Evolutionary conservation across 148 eudicot genomes (phyloP).

Genomic region (Fagopyrum esculentum): DNA sequence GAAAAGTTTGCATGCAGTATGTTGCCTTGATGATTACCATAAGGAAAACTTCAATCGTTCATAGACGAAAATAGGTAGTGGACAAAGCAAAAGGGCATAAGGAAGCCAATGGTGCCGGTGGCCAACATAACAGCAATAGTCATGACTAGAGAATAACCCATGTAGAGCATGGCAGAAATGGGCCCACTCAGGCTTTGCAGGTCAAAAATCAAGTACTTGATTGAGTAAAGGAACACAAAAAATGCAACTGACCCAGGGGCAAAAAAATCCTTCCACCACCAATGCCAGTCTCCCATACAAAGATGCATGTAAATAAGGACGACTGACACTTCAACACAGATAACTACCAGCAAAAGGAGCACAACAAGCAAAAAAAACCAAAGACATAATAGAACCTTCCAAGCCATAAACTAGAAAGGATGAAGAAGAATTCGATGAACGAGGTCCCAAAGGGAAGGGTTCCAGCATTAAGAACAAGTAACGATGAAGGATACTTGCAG

Average conservation of each 20-base stretch:
- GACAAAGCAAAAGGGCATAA: constrained; percentile 11
- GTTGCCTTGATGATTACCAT: neutral
- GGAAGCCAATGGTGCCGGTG: constrained; percentile 11
- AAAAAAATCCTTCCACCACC: constrained; percentile 14
- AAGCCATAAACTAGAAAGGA: constrained; percentile 13
- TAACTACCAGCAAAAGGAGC: constrained; percentile 6
- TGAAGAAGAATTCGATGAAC: constrained; percentile 13
- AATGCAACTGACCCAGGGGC: constrained; percentile 6
- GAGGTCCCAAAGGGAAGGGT: constrained; percentile 9
- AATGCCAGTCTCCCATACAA: constrained; percentile 9
- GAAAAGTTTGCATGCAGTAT: neutral
- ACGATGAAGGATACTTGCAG: constrained; percentile 5
- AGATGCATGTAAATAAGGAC: constrained; percentile 13
- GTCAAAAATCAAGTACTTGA: constrained; percentile 13
- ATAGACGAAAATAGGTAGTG: constrained; percentile 9
- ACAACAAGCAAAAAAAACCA: constrained; percentile 10
- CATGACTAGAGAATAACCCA: constrained; percentile 12
- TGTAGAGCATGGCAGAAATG: constrained; percentile 5
- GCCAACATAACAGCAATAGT: constrained; percentile 9
- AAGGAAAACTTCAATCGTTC: constrained; percentile 2
- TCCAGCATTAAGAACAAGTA: constrained; percentile 8
- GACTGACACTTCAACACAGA: constrained; percentile 12
- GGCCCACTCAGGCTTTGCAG: constrained; percentile 12
- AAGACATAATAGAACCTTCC: constrained; percentile 15
- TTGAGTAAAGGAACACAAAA: constrained; percentile 8